Conservation (phyloP, 129 eudicot species). For the Deinandra increscens region DNA sequence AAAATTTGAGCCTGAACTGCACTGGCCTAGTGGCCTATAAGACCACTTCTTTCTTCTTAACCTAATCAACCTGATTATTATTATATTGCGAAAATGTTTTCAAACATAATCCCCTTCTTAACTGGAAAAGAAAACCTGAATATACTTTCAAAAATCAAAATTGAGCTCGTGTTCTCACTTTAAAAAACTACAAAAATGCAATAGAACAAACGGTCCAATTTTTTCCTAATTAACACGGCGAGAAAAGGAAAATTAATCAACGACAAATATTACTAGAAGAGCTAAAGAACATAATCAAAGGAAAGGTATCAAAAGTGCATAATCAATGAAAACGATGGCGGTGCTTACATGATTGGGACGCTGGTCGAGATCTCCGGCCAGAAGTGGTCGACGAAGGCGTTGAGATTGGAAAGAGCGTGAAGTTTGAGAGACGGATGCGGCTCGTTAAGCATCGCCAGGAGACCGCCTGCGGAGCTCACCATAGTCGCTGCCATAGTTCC, state of each 20-base stretch:
- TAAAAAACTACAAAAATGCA: conserved; percentile 8
- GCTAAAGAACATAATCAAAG: neutral
- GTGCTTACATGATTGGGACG: conserved; percentile 59
- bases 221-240: neutral
- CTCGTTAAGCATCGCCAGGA: conserved; percentile 89
- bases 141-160: neutral
- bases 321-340: neutral
- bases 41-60: too few species aligned
- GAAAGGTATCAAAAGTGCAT: neutral
- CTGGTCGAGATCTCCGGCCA: conserved; percentile 99
- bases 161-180: neutral
- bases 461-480: conserved; percentile 92
- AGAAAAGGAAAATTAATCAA: neutral
- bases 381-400: conserved; percentile 62
- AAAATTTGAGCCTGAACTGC: too few species aligned
- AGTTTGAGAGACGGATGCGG: conserved; percentile 62
- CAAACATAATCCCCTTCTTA: neutral
- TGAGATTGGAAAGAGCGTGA: conserved; percentile 80
- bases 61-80: too few species aligned
- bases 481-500: conserved; percentile 55
- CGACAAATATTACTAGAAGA: neutral
- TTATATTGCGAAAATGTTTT: neutral
- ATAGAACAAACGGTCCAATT: neutral
- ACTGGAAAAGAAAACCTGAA: neutral
- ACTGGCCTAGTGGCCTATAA: too few species aligned